Conservation (phyloP, 2,329 filamentous ascomycete species). For the Claviceps sp. region DNA sequence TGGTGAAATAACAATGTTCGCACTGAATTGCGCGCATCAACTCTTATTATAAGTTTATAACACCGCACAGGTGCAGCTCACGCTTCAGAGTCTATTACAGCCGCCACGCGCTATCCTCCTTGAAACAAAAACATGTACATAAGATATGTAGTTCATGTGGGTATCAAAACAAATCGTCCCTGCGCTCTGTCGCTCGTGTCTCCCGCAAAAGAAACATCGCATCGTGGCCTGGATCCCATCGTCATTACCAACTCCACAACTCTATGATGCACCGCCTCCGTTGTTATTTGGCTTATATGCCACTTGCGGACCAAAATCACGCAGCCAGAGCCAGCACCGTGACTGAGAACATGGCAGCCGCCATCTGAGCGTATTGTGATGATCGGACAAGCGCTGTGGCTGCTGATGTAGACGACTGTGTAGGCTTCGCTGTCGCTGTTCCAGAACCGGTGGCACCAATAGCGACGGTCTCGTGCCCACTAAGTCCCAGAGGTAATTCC, state of each 20-base stretch:
- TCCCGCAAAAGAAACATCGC: not conserved
- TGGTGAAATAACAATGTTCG: too few species aligned
- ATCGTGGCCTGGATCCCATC: not conserved
- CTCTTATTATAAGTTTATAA: too few species aligned
- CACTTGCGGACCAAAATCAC: not conserved
- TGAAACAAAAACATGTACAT: not conserved
- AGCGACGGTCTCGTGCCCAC: slow-evolving; percentile 10
- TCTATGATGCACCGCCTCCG: too few species aligned
- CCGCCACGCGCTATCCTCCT: not conserved
- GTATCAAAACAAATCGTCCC: slow-evolving; percentile 1
- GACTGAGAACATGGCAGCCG: not conserved
- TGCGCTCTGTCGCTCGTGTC: too few species aligned
- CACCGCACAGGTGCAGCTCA: too few species aligned
- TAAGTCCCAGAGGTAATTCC: slow-evolving; percentile 7
- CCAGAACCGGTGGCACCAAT: not conserved
- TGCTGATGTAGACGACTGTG: slow-evolving; percentile 5
- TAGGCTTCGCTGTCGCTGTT: slow-evolving; percentile 1
- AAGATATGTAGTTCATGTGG: not conserved
- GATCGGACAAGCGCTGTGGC: slow-evolving; percentile 1
- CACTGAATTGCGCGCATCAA: too few species aligned
- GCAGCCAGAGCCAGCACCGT: not conserved
- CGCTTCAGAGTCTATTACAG: not conserved
- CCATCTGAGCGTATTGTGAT: not conserved
- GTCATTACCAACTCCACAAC: not conserved
- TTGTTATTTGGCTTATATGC: not conserved